Percentiles rank a stretch among this genome's conserved stretches.
Evolutionary conservation across 306 rosid genomes (phyloP).

Genomic region (Echinosophora koreensis): DNA sequence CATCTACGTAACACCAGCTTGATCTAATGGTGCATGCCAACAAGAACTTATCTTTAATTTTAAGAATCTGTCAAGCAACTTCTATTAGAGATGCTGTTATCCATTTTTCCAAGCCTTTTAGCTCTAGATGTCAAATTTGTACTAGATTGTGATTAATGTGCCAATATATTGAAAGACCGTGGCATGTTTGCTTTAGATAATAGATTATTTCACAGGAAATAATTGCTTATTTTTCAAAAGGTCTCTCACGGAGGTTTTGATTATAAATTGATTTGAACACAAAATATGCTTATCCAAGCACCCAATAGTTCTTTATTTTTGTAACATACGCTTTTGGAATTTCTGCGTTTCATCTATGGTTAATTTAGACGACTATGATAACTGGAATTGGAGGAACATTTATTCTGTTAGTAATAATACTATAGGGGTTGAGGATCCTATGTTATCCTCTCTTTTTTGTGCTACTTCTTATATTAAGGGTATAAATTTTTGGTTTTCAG

Average conservation of each 20-base stretch:
- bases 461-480: neutral
- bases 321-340: neutral
- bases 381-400: neutral
- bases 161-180: neutral
- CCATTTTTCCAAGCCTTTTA: too few relatives aligned
- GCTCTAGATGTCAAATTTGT: neutral
- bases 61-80: too few relatives aligned
- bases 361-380: neutral
- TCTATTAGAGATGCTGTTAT: too few relatives aligned
- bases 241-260: too few relatives aligned
- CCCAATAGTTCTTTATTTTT: too few relatives aligned
- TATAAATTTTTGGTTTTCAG: conserved; percentile 52
- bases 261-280: too few relatives aligned
- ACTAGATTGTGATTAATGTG: neutral
- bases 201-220: neutral
- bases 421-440: conserved; percentile 4
- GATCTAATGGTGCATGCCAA: too few relatives aligned
- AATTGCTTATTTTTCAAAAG: neutral
- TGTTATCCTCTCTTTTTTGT: neutral
- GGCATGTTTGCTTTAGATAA: neutral
- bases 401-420: conserved; percentile 10
- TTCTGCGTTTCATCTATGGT: neutral
- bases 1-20: too few relatives aligned
- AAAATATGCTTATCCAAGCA: too few relatives aligned
- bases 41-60: too few relatives aligned